Base-by-base conservation (phyloP, 2,329 filamentous ascomycete species). In the Colletotrichum noveboracense region DNA sequence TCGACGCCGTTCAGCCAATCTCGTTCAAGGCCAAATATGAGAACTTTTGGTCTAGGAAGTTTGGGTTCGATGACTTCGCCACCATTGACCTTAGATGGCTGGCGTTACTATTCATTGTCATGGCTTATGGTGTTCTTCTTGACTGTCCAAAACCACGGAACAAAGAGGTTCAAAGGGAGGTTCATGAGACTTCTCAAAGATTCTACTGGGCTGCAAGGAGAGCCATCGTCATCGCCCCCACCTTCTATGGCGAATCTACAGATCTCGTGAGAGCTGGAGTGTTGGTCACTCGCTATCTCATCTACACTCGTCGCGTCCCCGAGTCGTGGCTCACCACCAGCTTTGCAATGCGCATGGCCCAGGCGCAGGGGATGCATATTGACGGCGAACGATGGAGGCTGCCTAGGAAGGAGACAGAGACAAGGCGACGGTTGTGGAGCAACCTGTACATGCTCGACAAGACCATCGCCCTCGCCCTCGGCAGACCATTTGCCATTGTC, bases 311-410 rank as follows among this genome's bases (percentile, higher is more conserved):
- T 32, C 81, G 85, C 58, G 81, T 83, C 2, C 80, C 85, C 0
- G 85, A 86, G 74, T 82, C 81, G 7, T 87, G 85, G 85, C 80
- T 87, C 3, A 87, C 85, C 2, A 82, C 82, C 6, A 84, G 84
- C 75, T 86, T 87, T 58, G 85, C 85, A 2, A 84, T 86, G 78
- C 83, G 85, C 16, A 85, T 86, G 83, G 85, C 85, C 7, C 84
- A 86, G 72, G 85, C 84, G 0, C 85, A 87, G 67, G 85, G 85
- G 1, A 86, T 86, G 80, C 85, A 87, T 69, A 84, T 86, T 26
- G 85, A 87, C 74, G 85, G 85, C 9, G 83, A 84, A 71, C 79
- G 82, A 18, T 86, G 84, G 84, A 78, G 83, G 10, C 76, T 87
- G 12, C 80, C 84, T 0, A 79, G 80, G 6, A 83, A 84, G 60